Evolutionary conservation across 2,329 filamentous ascomycete genomes (phyloP).

Genomic region (Calonectria naviculata): DNA sequence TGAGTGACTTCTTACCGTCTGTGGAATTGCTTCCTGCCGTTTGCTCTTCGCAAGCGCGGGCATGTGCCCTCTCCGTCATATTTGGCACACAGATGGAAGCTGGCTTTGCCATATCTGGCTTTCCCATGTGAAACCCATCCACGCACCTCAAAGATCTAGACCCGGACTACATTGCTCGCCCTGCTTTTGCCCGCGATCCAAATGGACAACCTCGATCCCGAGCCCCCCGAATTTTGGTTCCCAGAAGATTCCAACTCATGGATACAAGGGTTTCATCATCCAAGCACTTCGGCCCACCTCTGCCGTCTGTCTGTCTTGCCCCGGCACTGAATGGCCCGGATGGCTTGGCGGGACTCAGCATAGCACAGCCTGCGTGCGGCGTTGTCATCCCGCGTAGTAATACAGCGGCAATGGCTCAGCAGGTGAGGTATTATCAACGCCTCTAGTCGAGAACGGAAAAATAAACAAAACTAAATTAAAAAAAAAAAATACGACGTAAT

Average conservation of each 20-base stretch:
- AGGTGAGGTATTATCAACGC: background rate
- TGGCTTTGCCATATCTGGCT: background rate
- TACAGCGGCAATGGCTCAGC: background rate
- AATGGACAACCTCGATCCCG: background rate
- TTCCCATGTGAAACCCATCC: slow-evolving; percentile 1
- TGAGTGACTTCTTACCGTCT: background rate
- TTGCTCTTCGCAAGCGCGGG: background rate
- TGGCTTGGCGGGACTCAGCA: background rate
- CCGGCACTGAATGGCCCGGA: slow-evolving; percentile 4
- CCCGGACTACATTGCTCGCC: background rate
- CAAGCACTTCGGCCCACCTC: background rate
- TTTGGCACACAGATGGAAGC: background rate
- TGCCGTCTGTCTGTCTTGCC: background rate
- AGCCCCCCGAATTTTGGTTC: background rate
- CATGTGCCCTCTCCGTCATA: background rate
- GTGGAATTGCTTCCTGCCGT: background rate
- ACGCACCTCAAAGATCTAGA: slow-evolving; percentile 2
- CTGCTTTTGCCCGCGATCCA: background rate
- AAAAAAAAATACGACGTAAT: background rate
- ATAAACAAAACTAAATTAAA: background rate
- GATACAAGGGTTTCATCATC: background rate
- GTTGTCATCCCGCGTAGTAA: background rate
- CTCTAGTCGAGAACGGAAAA: background rate
- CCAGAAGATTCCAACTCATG: background rate
- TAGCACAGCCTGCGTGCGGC: background rate